Evolutionary conservation across 495 filamentous ascomycete species (phyloP), one percentile per base, ranked within the genome.

Genomic region (Daldinia grandis): DNA sequence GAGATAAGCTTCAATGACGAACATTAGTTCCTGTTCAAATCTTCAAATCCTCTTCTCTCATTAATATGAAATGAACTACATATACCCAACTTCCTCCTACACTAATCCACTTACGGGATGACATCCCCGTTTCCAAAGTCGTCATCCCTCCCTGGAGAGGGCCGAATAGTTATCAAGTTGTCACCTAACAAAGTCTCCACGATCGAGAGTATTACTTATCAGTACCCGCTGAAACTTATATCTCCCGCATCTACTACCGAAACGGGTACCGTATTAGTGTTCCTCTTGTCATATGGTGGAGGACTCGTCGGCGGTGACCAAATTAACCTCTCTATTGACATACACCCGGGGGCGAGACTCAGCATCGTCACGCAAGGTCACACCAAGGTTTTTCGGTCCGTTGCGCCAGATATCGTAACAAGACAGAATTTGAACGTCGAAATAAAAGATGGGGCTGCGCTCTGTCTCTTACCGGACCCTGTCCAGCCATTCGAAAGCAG

Each of bases 191-290:
- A 85, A 5, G 87, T 86, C 40, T 91, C 93, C 0, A 87, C 90
- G 17, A 87, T 98, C 19, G 88, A 89, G 54, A 87, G 85, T 24
- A 85, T 97, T 64, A 89, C 88, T 37, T 98, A 94, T 80, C 91
- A 95, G 77, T 99, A 98, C 76, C 95, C 95, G 9, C 87, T 99
- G 35, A 99, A 99, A 77, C 90, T 99, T 35, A 90, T 99, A 74
- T 89, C 94, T 5, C 86, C 89, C 8, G 81, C 83, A 30, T 79
- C 81, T 7, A 78, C 81, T 0, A 75, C 79, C n/a, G 82, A 84
- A 4, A 84, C 85, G 38, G 81, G 79, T 79, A 92, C 87, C 79
- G 84, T 95, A 42, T 82, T 90, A 24, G 83, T 89, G 14, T 98
- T 97, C 78, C 86, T 97, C 64, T 89, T 99, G 49, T 96, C 93